Conservation (phyloP, 2,329 filamentous ascomycete species). For the Aschersonia sp. region DNA sequence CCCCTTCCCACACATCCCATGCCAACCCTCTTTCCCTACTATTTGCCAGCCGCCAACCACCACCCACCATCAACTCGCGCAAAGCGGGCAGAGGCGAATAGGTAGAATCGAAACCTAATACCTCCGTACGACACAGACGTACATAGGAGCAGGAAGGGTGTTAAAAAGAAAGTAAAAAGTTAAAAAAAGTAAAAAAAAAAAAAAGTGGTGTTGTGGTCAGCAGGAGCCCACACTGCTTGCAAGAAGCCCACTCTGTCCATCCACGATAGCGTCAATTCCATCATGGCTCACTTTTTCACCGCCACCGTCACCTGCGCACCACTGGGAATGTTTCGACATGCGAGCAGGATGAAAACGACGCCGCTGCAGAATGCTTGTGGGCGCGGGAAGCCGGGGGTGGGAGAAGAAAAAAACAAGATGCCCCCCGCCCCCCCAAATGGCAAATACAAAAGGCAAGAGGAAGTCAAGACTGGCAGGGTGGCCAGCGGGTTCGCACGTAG, state of each 20-base stretch:
- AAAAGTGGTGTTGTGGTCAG: not conserved
- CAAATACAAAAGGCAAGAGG: not conserved
- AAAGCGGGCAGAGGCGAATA: not conserved
- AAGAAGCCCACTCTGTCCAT: not conserved
- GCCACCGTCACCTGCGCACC: not conserved
- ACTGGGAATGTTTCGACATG: too few species aligned
- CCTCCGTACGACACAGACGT: too few species aligned
- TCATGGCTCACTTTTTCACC: not conserved
- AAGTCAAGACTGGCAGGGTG: not conserved
- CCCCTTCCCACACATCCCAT: not conserved
- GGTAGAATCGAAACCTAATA: not conserved
- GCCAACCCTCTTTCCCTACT: not conserved
- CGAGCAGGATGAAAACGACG: too few species aligned
- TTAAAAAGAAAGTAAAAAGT: too few species aligned
- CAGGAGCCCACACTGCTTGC: not conserved
- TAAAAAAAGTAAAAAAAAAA: not conserved
- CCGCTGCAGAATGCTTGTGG: too few species aligned
- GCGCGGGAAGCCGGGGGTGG: too few species aligned
- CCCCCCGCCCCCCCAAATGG: not conserved
- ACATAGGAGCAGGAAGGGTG: too few species aligned
- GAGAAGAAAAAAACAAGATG: not conserved
- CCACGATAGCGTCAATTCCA: not conserved
- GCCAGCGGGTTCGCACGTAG: not conserved
- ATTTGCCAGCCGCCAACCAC: constrained; percentile 1
- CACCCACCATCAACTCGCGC: not conserved